phyloP scores from a whole-genome alignment of 78 protist genomes.

The Thecamonas trahens region DNA sequence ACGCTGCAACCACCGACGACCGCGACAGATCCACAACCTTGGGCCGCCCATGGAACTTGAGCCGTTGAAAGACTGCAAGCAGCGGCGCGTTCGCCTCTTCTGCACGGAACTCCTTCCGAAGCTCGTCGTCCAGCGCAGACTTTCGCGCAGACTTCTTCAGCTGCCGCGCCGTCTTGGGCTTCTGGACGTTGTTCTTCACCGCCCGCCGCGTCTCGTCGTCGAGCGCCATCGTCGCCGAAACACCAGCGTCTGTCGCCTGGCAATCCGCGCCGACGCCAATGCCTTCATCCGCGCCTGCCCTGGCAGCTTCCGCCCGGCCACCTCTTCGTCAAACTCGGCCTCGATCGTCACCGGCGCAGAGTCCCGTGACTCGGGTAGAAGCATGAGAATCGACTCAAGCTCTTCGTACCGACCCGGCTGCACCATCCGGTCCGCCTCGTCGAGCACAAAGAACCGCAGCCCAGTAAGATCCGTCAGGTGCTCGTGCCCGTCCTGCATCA shows the following conservation, averaged over 20 bases:
- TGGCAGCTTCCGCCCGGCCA: no score
- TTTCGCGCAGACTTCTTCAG: not conserved
- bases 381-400: constrained; percentile 15
- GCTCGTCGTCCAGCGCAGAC: not conserved
- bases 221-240: not conserved
- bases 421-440: constrained; percentile 71
- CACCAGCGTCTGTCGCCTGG: no score
- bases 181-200: not conserved
- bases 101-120: not conserved
- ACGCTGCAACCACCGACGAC: not conserved
- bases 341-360: not conserved
- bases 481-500: constrained; percentile 1
- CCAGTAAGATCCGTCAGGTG: not conserved
- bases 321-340: not conserved
- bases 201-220: constrained; percentile 1
- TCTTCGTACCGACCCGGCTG: constrained; percentile 34
- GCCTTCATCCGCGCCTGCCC: not conserved
- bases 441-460: constrained; percentile 43
- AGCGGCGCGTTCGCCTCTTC: not conserved
- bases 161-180: not conserved
- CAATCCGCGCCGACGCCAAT: not conserved
- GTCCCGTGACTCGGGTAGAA: not conserved
- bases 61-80: not conserved
- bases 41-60: constrained; percentile 1
- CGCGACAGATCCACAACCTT: constrained; percentile 7